These are phyloP conservation scores for Cystobasidium ongulense DNA, from an alignment of 768 basidiomycete genomes.

Conservation along the genomic window DNA sequence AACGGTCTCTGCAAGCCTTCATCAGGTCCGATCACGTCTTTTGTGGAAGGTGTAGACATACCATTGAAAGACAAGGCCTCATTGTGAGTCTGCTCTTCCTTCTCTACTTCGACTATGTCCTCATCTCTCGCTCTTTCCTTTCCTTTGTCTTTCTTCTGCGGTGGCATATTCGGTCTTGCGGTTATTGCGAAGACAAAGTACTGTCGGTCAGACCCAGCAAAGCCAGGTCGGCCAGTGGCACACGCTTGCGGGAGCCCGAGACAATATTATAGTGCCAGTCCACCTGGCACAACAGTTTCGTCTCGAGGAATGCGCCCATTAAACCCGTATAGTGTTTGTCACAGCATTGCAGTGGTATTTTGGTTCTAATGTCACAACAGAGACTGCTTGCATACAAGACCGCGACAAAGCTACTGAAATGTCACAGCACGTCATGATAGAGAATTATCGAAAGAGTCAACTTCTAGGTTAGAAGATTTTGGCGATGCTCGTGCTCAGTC, in stretches of 20 bases:
- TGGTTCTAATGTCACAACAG: not conserved
- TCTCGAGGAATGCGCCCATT: no score
- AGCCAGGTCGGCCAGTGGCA: no score
- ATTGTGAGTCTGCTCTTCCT: not conserved
- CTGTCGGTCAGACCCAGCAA: no score
- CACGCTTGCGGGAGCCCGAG: not conserved
- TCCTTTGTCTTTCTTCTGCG: conserved; percentile 13
- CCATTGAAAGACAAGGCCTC: conserved; percentile 16
- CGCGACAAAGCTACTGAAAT: not conserved
- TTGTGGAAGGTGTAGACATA: not conserved
- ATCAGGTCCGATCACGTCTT: not conserved
- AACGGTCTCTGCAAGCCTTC: conserved; percentile 34
- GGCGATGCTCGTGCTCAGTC: conserved; percentile 7
- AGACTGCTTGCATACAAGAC: not conserved
- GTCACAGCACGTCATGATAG: not conserved
- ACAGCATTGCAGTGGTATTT: not conserved
- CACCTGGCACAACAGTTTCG: no score
- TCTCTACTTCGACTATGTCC: not conserved
- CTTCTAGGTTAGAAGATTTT: conserved; percentile 10
- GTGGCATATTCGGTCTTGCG: not conserved
- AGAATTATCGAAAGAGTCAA: no score
- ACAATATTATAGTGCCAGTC: no score
- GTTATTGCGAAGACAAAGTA: not conserved
- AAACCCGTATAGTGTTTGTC: no score
- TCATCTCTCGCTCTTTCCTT: conserved; percentile 8